Percentiles rank a stretch among this genome's conserved stretches.
Conservation (phyloP, 2,329 filamentous ascomycete species). For the Chrysoporthe cubensis region DNA sequence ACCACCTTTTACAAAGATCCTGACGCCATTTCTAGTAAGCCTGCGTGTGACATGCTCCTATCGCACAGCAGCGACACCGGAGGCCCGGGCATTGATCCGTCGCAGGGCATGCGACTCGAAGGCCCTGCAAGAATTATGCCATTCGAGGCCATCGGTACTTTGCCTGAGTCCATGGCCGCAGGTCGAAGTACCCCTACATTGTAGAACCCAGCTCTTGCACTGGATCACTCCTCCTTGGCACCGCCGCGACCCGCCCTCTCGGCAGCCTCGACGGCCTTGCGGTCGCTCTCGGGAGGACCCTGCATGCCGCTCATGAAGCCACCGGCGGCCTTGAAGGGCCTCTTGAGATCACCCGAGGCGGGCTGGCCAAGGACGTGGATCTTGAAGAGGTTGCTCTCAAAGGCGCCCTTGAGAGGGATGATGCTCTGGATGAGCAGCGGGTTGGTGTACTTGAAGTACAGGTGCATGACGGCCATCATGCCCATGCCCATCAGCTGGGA, state of each 20-base stretch:
- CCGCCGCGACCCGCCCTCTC: slow-evolving; percentile 76
- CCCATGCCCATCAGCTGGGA: slow-evolving; percentile 92
- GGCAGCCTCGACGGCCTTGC: slow-evolving; percentile 80
- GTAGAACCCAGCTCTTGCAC: slow-evolving; percentile 3
- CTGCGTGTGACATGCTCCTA: background rate
- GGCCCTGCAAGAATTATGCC: background rate
- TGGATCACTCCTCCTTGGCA: slow-evolving; percentile 69
- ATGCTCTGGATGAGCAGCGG: slow-evolving; percentile 98
- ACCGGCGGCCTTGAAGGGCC: slow-evolving; percentile 86
- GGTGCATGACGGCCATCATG: slow-evolving; percentile 99
- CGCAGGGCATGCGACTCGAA: background rate
- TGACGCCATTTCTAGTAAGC: slow-evolving; percentile 1
- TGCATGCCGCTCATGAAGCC: slow-evolving; percentile 83
- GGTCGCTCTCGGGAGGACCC: slow-evolving; percentile 78
- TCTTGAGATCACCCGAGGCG: slow-evolving; percentile 87
- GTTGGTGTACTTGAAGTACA: slow-evolving; percentile 99
- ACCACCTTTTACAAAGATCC: background rate
- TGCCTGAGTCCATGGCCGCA: background rate
- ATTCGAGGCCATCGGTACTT: background rate
- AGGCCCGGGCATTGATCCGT: background rate
- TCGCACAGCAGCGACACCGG: background rate
- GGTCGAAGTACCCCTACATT: background rate
- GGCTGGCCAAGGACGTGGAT: slow-evolving; percentile 89
- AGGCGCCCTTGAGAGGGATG: slow-evolving; percentile 92
- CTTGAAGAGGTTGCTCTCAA: slow-evolving; percentile 96